Evolutionary conservation across 2,329 filamentous ascomycete genomes (phyloP), one percentile per base, ranked within the genome.

Genomic region (Neocatenulostroma microsporum): DNA sequence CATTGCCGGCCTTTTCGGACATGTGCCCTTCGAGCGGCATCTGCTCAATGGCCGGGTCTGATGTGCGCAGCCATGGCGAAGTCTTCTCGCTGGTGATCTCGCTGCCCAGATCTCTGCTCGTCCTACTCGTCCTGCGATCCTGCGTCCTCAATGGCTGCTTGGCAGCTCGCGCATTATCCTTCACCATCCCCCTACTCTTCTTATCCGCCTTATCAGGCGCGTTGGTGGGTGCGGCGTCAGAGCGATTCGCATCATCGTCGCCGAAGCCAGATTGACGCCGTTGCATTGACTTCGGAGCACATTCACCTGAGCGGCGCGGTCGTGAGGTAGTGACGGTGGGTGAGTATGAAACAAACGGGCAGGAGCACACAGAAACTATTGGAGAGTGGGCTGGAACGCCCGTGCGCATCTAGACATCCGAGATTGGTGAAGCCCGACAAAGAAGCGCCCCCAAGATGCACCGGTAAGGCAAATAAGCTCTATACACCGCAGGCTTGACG

Each of bases 171-270:
- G 35, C 28, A 11, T 25, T 19, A 12, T 48, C 48, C 29, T 40
- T 45, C 17, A 44, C 45, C 51, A 52, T 49, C 26, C 44, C 47
- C 27, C 21, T 31, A 21, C 46, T 48, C 42, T 35, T 48, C 18
- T 46, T 42, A 30, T 25, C 36, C 30, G 35, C 42, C 20, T 29
- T 33, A n/a, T 45, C 37, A 23, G 40, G 42, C 29, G 28, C 34
- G 19, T 40, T 40, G 32, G 44, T 39, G 31, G 40, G 40, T 24
- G 46, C 42, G 34, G 45, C 41, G 33, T 34, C 37, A 34, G 46
- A 44, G 41, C 53, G 51, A 45, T 61, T 55, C 47, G 63, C 62
- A 50, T 63, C 57, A 51, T 61, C 58, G n/a, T n/a, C n/a, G 51
- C 52, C 55, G 37, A 59, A 61, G 36, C 53, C 54, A 26, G 61